These are phyloP conservation scores for Yamadazyma buinensis DNA, from an alignment of 1,139 yeast species.

Conservation along the genomic window DNA sequence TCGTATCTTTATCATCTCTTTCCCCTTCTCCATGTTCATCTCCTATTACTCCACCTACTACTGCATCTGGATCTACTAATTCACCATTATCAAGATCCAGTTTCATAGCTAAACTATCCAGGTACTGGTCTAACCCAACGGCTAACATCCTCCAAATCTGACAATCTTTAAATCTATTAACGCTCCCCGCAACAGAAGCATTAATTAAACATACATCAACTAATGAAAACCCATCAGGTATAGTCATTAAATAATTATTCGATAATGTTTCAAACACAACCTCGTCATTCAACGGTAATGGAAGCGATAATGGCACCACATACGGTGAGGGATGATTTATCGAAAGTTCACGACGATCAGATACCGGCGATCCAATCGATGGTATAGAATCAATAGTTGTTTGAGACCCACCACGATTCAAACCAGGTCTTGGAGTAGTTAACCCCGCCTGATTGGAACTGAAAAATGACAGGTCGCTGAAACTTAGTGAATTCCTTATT, in stretches of 20 bases:
- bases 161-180: constrained; percentile 51
- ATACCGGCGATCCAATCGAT: constrained; percentile 16
- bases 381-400: constrained; percentile 33
- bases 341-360: constrained; percentile 12
- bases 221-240: constrained; percentile 49
- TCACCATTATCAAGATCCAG: not conserved
- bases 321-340: constrained; percentile 37
- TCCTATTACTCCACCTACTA: too few relatives aligned
- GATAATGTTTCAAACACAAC: constrained; percentile 41
- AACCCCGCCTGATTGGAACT: not conserved
- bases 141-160: constrained; percentile 71
- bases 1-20: constrained; percentile 16
- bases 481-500: constrained; percentile 12
- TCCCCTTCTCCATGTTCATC: constrained; percentile 6
- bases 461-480: constrained; percentile 6
- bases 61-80: constrained; percentile 2
- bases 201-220: constrained; percentile 57
- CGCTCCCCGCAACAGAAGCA: constrained; percentile 55
- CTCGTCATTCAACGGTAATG: constrained; percentile 42
- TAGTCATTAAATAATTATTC: constrained; percentile 34
- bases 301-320: constrained; percentile 42
- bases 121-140: constrained; percentile 49
- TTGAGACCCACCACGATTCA: constrained; percentile 33
- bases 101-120: not conserved
- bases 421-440: constrained; percentile 20